phyloP scores from a whole-genome alignment of 2,329 filamentous ascomycete species.

The Triangularia setosa region DNA sequence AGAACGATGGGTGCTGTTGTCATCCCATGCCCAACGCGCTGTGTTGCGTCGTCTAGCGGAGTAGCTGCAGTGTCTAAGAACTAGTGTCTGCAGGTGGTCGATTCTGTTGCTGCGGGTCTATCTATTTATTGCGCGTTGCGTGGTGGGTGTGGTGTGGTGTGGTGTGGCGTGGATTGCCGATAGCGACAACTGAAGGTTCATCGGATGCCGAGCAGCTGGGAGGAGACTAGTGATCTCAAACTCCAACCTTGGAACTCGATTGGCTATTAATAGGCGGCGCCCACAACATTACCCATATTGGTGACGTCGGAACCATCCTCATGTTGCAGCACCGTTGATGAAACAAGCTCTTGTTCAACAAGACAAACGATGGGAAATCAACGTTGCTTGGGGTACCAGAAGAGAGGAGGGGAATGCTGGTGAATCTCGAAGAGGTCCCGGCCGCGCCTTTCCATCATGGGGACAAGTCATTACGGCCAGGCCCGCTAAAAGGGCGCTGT shows the following conservation, averaged over 20 bases:
- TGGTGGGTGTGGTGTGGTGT: too few species aligned
- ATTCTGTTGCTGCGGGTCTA: neutral
- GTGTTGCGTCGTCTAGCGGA: neutral
- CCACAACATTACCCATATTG: neutral
- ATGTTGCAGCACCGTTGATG: neutral
- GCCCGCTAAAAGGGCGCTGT: neutral
- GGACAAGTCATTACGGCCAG: neutral
- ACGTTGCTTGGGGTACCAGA: neutral
- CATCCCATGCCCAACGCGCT: neutral
- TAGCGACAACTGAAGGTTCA: neutral
- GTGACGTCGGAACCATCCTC: neutral
- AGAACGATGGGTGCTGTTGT: neutral
- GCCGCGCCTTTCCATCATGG: too few species aligned
- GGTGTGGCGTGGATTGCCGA: slow-evolving; percentile 5
- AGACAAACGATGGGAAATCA: neutral
- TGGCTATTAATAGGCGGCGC: slow-evolving; percentile 2
- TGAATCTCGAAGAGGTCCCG: too few species aligned
- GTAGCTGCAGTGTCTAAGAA: neutral
- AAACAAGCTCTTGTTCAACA: neutral
- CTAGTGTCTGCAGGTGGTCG: neutral
- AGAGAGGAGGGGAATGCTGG: neutral
- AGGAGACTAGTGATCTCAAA: neutral
- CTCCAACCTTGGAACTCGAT: neutral
- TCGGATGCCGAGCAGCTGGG: slow-evolving; percentile 3
- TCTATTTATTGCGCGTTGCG: slow-evolving; percentile 1